Conservation (phyloP, 345 rosid species). For the Carallia brachiata region DNA sequence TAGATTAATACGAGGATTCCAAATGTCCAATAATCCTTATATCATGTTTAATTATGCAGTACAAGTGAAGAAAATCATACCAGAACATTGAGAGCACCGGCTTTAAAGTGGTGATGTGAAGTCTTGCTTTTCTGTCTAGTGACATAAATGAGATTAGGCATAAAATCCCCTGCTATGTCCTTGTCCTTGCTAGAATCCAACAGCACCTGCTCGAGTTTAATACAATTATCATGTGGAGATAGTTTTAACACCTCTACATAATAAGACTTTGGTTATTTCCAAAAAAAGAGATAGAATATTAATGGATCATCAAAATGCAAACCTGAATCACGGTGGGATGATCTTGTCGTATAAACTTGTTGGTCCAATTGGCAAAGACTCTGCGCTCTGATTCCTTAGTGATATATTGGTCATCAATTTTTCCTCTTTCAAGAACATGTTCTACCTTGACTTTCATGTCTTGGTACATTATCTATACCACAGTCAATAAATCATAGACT, state of each 20-base stretch:
- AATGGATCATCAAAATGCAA: background rate
- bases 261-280: no score
- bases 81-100: conserved; percentile 80
- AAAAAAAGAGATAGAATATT: no score
- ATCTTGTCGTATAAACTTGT: conserved; percentile 43
- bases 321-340: conserved; percentile 76
- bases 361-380: conserved; percentile 51
- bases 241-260: no score
- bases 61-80: conserved; percentile 20
- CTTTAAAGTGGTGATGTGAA: conserved; percentile 64
- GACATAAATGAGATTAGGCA: conserved; percentile 71
- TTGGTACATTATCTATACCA: conserved; percentile 50
- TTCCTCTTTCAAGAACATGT: conserved; percentile 42
- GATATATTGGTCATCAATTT: conserved; percentile 32
- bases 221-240: no score
- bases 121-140: conserved; percentile 57
- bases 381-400: conserved; percentile 21
- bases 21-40: no score
- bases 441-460: conserved; percentile 53
- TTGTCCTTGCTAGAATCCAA: conserved; percentile 39
- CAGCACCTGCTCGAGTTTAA: conserved; percentile 35
- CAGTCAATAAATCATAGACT: no score
- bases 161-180: conserved; percentile 30
- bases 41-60: no score
- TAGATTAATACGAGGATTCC: no score